Evolutionary conservation across 2,329 filamentous ascomycete genomes (phyloP), one percentile per base, ranked within the genome.

Genomic region (Aspergillus pseudonomiae): DNA sequence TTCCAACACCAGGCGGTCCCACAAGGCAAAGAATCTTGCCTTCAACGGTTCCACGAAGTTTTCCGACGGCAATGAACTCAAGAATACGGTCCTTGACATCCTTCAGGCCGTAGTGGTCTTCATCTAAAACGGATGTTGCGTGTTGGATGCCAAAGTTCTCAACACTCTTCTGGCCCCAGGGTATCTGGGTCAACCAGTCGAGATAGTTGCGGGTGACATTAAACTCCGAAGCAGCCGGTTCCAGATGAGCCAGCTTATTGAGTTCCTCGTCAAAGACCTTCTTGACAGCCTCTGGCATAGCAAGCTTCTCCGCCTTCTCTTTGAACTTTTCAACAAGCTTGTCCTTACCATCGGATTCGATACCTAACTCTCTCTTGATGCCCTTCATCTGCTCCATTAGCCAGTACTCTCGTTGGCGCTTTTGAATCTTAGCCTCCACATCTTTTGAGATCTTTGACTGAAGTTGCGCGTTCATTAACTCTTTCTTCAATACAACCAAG

Each of bases 301-400:
- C 93, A 56, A 99, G 84, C 76, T 96, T 97, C 74, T 87, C 86
- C 0, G 93, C 93, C 84, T 97, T 97, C 74, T 97, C 94, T 80
- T 93, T 95, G 83, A 99, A 99, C 77, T 92, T 96, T 78, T 98
- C 95, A 1, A 99, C 92, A 14, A 99, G 85, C 81, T 98, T 98
- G 74, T 99, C 95, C 80, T 98, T 99, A 68, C 96, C 95, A 74
- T 99, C 95, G 6, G 93, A 96, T 77, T 99, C 96, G 59, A 99
- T 92, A 26, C 96, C 95, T 56, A 99, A 87, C 79, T 99, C 95
- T 63, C 95, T 88, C 63, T 93, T 91, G 74, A 99, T 99, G 30
- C 94, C 95, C 83, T 98, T 98, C 94, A 99, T 97, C 78, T 99
- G 96, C 80, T 99, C 95, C 93, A 97, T 96, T 54, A 99, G 83